Conservation (phyloP, 208 protist genomes). For the Leishmania arabica region DNA sequence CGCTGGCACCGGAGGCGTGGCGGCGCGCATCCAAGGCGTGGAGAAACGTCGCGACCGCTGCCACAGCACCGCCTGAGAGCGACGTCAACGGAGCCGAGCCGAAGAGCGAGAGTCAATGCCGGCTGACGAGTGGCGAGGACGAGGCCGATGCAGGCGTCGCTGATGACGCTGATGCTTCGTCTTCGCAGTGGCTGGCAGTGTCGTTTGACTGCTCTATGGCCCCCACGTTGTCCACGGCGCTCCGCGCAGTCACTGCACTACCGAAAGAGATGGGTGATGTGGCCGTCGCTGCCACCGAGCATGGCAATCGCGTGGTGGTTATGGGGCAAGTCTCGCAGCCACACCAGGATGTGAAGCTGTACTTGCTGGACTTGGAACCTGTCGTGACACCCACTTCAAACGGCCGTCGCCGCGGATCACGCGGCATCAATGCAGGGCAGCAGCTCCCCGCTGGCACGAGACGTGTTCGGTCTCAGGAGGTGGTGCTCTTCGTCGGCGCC, state of each 20-base stretch:
- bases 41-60: not conserved
- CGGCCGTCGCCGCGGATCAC: not conserved
- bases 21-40: slow-evolving; percentile 17
- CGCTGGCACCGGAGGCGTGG: slow-evolving; percentile 24
- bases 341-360: slow-evolving; percentile 36
- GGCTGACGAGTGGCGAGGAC: slow-evolving; percentile 9
- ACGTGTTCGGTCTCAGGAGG: slow-evolving; percentile 40
- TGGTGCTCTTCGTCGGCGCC: slow-evolving; percentile 40
- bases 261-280: slow-evolving; percentile 38
- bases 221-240: slow-evolving; percentile 11
- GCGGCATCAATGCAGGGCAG: slow-evolving; percentile 16
- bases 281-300: slow-evolving; percentile 35
- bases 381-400: not conserved
- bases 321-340: slow-evolving; percentile 41
- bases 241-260: slow-evolving; percentile 14
- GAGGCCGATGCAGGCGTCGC: not conserved
- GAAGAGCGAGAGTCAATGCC: slow-evolving; percentile 14
- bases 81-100: not conserved
- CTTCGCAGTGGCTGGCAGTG: slow-evolving; percentile 22
- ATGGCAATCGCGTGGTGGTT: slow-evolving; percentile 35
- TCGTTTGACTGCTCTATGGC: slow-evolving; percentile 18
- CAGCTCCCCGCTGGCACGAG: slow-evolving; percentile 29
- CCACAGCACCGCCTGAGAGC: not conserved
- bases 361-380: slow-evolving; percentile 37
- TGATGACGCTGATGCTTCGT: not conserved